phyloP scores from a whole-genome alignment of 345 rosid species.

The Odontarrhena argentea region DNA sequence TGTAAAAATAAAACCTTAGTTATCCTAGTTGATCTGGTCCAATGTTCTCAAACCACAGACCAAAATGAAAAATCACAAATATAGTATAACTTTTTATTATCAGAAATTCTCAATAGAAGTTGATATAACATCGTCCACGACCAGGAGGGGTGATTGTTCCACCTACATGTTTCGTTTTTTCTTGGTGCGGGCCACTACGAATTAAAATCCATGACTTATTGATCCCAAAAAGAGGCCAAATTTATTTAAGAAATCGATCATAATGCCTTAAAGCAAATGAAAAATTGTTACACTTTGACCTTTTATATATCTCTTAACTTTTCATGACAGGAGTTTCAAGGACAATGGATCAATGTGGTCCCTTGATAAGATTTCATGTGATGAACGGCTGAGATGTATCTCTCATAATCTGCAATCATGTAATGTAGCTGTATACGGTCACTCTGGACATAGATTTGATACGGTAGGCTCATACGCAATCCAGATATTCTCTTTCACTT shows the following conservation, averaged over 20 bases:
- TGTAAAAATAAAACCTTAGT: too few relatives aligned
- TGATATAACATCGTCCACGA: conserved; percentile 6
- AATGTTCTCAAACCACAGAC: not conserved
- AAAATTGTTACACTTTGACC: conserved; percentile 23
- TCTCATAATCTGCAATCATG: conserved; percentile 32
- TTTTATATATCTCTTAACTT: not conserved
- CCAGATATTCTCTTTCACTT: conserved; percentile 11
- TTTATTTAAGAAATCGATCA: too few relatives aligned
- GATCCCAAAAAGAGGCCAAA: not conserved
- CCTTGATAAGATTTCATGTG: conserved; percentile 18
- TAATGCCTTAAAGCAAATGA: not conserved
- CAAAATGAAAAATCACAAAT: too few relatives aligned
- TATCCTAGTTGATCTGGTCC: not conserved
- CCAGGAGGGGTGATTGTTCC: conserved; percentile 12
- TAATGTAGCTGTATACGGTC: conserved; percentile 20
- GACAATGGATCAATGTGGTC: conserved; percentile 37
- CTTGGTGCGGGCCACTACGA: conserved; percentile 13
- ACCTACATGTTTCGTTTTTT: conserved; percentile 3
- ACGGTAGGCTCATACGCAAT: conserved; percentile 9
- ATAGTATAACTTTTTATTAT: too few relatives aligned
- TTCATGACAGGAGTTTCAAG: conserved; percentile 36
- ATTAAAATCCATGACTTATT: not conserved
- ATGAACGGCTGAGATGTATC: conserved; percentile 33
- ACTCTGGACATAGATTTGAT: conserved; percentile 30
- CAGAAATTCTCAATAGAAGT: not conserved